Evolutionary conservation across 2,329 filamentous ascomycete genomes (phyloP), one percentile per base, ranked within the genome.

Genomic region (Atkinsonella hypoxylon): DNA sequence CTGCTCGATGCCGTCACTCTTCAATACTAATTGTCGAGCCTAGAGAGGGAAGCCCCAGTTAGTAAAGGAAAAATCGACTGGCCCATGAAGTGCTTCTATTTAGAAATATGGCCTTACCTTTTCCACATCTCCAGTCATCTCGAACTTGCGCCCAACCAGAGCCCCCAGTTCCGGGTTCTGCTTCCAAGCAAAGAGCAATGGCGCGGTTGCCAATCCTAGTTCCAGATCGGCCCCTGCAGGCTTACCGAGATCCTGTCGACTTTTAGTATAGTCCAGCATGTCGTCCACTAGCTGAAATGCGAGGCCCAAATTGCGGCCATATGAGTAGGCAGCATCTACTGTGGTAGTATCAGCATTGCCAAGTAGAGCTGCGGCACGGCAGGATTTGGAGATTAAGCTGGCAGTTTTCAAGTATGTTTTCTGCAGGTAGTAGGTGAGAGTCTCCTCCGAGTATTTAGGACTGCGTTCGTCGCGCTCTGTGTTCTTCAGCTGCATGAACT

Each of bases 401-500:
- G 93, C 93, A 1, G 89, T 94, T 73, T 98, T 98, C 58, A 98
- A 78, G 64, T 98, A 98, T 30, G 93, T 98, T 77, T 98, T 98
- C 65, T 96, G 89, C 47, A 98, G 75, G 65, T 98, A 98, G 70
- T 98, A 97, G 26, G 82, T 79, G 54, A 98, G 78, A 1, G 89
- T 87, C 49, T 95, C 87, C 62, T 96, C 88, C 1, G 85, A 93
- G 79, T 87, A 97, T 10, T 77, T 72, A 1, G 91, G 91, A 58
- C 87, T 83, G 56, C 79, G 76, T 73, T 97, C 91, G 64, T 96
- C 91, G 57, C 80, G 77, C 44, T 87, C 87, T 1, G 93, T 97
- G 69, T 98, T 98, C 72, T 95, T 94, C 60, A 98, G 75, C 73
- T 98, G 93, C 93, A 98, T 98, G 73, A 98, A 97, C 69, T 98